Conservation (phyloP, 805 yeast species). For the Yarrowia sp. region DNA sequence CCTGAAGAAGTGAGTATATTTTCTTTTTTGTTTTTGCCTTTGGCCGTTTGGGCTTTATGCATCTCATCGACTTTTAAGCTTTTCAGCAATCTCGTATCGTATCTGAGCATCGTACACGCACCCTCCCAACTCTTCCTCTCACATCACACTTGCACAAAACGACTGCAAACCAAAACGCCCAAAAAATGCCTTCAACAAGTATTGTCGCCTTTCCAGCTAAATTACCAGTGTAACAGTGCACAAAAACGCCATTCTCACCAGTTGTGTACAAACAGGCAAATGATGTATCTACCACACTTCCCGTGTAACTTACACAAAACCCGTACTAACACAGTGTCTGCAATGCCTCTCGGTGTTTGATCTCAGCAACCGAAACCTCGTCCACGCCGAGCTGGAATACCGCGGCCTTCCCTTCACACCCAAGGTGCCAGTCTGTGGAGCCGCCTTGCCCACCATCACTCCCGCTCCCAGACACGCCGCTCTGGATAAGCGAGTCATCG, state of each 20-base stretch:
- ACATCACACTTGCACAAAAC: neutral
- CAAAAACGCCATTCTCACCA: too few species aligned
- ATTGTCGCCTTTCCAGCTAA: too few species aligned
- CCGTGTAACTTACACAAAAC: neutral
- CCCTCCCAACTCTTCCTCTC: neutral
- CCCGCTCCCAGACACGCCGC: neutral
- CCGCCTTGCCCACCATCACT: neutral
- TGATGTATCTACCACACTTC: too few species aligned
- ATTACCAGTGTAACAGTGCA: too few species aligned
- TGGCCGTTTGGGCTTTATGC: neutral
- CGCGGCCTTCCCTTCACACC: neutral
- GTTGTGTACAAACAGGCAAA: too few species aligned
- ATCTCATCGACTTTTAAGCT: neutral
- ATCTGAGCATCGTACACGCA: too few species aligned
- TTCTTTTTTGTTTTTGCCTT: neutral
- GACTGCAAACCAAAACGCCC: neutral
- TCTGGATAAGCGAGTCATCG: neutral
- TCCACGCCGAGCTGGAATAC: neutral
- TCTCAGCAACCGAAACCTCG: neutral
- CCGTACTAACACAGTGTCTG: constrained; percentile 4
- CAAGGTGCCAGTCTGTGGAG: constrained; percentile 1
- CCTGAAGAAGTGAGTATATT: neutral
- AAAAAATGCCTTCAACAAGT: too few species aligned
- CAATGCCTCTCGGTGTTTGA: neutral
- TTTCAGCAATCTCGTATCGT: neutral